These are phyloP conservation scores for Rhizopogon sp. DNA, from an alignment of 768 basidiomycete species.

Conservation along the genomic window DNA sequence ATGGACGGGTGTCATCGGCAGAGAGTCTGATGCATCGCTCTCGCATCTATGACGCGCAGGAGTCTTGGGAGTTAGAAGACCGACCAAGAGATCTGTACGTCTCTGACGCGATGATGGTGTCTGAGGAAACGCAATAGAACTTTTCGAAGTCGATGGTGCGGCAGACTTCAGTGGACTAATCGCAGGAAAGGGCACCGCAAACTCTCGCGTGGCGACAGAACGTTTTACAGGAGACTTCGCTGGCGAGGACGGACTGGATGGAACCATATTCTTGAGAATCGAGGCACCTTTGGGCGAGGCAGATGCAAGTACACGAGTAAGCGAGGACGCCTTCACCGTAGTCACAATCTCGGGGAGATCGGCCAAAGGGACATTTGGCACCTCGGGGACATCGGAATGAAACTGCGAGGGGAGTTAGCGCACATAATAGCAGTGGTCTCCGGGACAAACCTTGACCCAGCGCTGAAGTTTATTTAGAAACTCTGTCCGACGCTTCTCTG, in stretches of 20 bases:
- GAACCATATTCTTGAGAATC: constrained; percentile 23
- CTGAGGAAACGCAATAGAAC: constrained; percentile 49
- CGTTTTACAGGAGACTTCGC: constrained; percentile 31
- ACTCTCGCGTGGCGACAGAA: constrained; percentile 7
- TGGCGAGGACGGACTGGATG: constrained; percentile 31
- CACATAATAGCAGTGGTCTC: not conserved
- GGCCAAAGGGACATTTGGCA: constrained; percentile 61
- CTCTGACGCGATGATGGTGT: constrained; percentile 55
- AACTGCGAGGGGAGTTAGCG: constrained; percentile 36
- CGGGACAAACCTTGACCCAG: constrained; percentile 53
- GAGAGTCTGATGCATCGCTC: constrained; percentile 26
- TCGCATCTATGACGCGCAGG: constrained; percentile 44
- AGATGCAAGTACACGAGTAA: constrained; percentile 69
- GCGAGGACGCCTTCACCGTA: constrained; percentile 52
- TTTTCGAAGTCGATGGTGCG: constrained; percentile 41
- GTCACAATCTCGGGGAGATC: constrained; percentile 57
- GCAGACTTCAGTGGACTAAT: constrained; percentile 29
- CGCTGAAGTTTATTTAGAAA: constrained; percentile 54
- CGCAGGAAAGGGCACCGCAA: constrained; percentile 39
- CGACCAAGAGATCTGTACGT: constrained; percentile 26
- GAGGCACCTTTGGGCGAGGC: constrained; percentile 59
- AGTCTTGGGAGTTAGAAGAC: constrained; percentile 32
- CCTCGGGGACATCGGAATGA: constrained; percentile 34
- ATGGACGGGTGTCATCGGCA: constrained; percentile 63
- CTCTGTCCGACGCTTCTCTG: constrained; percentile 54